These are phyloP conservation scores for Solanum bukasovii DNA, from an alignment of 257 asterid genomes.

Conservation along the genomic window DNA sequence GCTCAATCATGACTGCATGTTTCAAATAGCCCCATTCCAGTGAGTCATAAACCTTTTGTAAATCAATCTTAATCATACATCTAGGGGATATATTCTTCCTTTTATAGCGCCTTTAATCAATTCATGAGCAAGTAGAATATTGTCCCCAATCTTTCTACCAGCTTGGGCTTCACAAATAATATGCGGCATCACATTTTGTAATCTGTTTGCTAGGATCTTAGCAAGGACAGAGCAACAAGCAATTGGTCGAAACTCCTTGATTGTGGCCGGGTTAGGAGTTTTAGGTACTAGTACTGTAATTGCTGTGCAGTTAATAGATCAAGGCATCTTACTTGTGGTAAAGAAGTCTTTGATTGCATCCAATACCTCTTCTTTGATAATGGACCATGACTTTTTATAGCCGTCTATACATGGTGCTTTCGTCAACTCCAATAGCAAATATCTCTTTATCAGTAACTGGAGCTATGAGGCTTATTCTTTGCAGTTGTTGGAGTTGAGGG, in stretches of 20 bases:
- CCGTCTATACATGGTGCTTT: not conserved
- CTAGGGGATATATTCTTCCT: not conserved
- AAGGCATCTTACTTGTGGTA: too few relatives aligned
- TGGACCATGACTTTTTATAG: not conserved
- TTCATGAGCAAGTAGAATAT: not conserved
- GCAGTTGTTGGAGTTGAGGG: not conserved
- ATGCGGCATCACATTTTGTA: not conserved
- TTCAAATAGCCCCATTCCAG: not conserved
- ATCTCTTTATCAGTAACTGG: not conserved
- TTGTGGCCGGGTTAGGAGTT: not conserved
- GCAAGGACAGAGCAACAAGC: not conserved
- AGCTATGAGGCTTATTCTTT: too few relatives aligned
- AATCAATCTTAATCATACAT: too few relatives aligned
- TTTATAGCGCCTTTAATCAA: not conserved
- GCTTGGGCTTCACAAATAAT: not conserved
- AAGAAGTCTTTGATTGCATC: not conserved
- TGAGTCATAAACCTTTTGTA: not conserved
- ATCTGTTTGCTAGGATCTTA: not conserved
- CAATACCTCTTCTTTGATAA: not conserved
- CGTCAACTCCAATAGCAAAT: not conserved
- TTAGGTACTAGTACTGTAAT: too few relatives aligned
- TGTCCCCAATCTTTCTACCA: not conserved
- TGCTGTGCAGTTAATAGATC: not conserved
- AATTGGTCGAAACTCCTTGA: not conserved
- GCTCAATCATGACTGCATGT: not conserved